Base-by-base conservation (phyloP, 345 rosid species). In the Conringia planisiliqua region DNA sequence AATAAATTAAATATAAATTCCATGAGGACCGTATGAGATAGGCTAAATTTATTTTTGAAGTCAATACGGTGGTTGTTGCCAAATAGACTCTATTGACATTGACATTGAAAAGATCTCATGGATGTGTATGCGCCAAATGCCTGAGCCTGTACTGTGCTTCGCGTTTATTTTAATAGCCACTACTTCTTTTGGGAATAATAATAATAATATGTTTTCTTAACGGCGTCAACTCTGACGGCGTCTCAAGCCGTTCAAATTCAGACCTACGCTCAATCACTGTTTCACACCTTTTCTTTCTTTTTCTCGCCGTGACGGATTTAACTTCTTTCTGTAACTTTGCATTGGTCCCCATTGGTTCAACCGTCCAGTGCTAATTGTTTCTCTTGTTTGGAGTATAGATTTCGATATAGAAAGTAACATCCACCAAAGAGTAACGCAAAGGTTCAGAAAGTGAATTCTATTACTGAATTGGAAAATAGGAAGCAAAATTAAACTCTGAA, bases 61-160 rank as follows among this genome's bases (percentile, higher is more conserved):
- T 73, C 57, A 73, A 52, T 20, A 16, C 44, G 56, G 75, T 76
- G 42, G 65, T 69, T 62, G 79, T 55, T 76, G 73, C 66, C 4
- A 39, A 59, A 52, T 76, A 68, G 26, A 39, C 20, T 32, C n/a
- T 10, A 52, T 68, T 75, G 26, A 39, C n/a, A 32, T 20, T 10
- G 5, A 58, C 29, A 50, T 20, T 50, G 29, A 20, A 10, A 14
- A 26, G 13, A 12, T 14, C 51, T 51, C 62, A 50, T 75, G 62
- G 65, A 55, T 65, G 42, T 47, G 42, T 36, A 57, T 74, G 33
- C 60, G 68, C 68, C 73, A 67, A 38, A 61, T 42, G 24, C 9
- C 16, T 1, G 17, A 14, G 22, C 59, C 9, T 50, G 1, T 36
- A 74, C 42, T 57, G 51, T 66, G 78, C 67, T 43, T 70, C 68